These are phyloP conservation scores for Didymella pinodella DNA, from an alignment of 2,329 filamentous ascomycete species.

Conservation along the genomic window DNA sequence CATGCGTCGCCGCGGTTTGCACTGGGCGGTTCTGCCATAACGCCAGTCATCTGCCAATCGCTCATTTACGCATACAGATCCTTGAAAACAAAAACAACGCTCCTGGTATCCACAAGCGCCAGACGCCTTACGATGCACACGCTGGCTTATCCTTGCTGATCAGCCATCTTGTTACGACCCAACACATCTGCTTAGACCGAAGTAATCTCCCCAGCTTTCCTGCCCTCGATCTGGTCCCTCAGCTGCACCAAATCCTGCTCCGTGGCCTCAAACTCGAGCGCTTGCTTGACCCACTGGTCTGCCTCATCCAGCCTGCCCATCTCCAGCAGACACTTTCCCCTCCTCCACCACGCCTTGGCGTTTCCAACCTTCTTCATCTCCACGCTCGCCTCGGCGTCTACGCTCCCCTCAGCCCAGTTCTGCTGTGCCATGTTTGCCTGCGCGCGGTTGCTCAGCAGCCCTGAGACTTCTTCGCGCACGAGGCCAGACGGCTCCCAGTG, in stretches of 20 bases:
- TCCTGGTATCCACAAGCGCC: slow-evolving; percentile 22
- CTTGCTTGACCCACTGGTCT: slow-evolving; percentile 76
- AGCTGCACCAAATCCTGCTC: slow-evolving; percentile 52
- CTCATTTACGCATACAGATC: neutral
- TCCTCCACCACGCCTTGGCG: slow-evolving; percentile 92
- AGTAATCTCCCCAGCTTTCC: slow-evolving; percentile 37
- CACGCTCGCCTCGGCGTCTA: slow-evolving; percentile 87
- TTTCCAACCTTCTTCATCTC: slow-evolving; percentile 88
- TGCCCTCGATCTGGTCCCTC: slow-evolving; percentile 57
- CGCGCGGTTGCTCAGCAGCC: slow-evolving; percentile 84
- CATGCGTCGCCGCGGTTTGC: too few species aligned
- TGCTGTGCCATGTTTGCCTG: slow-evolving; percentile 87
- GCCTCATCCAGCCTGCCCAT: slow-evolving; percentile 90
- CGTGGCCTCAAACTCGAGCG: slow-evolving; percentile 80
- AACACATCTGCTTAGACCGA: neutral
- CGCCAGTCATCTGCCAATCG: neutral
- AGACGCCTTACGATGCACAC: slow-evolving; percentile 36
- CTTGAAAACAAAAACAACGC: slow-evolving; percentile 14
- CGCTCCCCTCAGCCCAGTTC: slow-evolving; percentile 83
- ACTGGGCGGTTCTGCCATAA: too few species aligned
- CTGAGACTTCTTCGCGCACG: slow-evolving; percentile 82
- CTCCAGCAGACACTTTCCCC: slow-evolving; percentile 84
- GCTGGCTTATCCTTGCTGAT: neutral
- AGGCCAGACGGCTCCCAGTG: slow-evolving; percentile 87
- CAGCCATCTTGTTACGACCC: neutral